Evolutionary conservation across 2,329 filamentous ascomycete species (phyloP).

Genomic region (Sclerotiophoma versabilis): DNA sequence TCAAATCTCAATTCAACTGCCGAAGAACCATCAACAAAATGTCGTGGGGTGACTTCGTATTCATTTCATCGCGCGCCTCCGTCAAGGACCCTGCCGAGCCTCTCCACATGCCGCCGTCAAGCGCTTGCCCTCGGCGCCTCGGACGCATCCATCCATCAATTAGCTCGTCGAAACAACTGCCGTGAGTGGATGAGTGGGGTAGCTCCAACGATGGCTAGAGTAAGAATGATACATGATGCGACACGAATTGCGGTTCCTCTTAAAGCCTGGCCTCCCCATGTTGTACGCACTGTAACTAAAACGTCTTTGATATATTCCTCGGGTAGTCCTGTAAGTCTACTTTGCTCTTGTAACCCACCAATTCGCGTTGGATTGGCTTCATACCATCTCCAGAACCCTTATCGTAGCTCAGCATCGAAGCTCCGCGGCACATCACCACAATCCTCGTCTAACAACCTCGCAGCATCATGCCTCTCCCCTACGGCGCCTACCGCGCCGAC

Average conservation of each 20-base stretch:
- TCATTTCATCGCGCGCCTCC: background rate
- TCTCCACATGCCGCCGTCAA: constrained; percentile 9
- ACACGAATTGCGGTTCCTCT: background rate
- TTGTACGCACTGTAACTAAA: background rate
- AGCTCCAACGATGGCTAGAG: constrained; percentile 18
- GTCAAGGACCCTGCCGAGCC: background rate
- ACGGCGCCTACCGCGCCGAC: constrained; percentile 57
- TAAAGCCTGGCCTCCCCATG: constrained; percentile 4
- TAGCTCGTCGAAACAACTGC: constrained; percentile 39
- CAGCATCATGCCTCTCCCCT: constrained; percentile 47
- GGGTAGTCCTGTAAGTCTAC: background rate
- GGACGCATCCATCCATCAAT: constrained; percentile 1
- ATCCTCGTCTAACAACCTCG: background rate
- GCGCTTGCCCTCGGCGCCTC: constrained; percentile 6
- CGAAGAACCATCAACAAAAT: background rate
- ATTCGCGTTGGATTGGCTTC: too few species aligned
- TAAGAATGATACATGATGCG: constrained; percentile 10
- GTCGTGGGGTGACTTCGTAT: background rate
- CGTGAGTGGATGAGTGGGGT: constrained; percentile 42
- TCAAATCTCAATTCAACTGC: constrained; percentile 1
- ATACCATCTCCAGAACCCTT: background rate
- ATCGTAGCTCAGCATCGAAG: background rate
- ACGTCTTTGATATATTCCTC: background rate
- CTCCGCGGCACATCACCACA: background rate
- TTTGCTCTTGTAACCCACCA: too few species aligned